These are phyloP conservation scores for Setomelanomma holmii DNA, from an alignment of 2,329 filamentous ascomycete genomes.

Conservation along the genomic window DNA sequence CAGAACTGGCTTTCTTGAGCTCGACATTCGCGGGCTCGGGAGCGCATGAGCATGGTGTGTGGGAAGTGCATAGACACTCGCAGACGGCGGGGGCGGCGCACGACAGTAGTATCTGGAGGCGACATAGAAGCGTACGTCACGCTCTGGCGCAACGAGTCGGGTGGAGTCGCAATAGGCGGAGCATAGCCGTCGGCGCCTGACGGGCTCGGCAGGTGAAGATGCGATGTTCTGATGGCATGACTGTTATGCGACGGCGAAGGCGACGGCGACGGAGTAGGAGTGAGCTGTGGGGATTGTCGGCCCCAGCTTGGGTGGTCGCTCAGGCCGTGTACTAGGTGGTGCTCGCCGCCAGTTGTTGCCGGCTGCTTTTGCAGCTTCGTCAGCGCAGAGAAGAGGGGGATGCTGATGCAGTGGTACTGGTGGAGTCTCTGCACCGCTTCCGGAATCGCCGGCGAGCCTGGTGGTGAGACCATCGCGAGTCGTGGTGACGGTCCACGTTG, in stretches of 20 bases:
- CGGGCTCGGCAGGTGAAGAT: not conserved
- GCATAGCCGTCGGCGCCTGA: too few relatives aligned
- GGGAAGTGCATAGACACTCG: not conserved
- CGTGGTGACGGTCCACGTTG: not conserved
- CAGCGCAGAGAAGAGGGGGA: conserved; percentile 5
- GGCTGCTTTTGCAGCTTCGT: conserved; percentile 5
- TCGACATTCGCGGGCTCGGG: conserved; percentile 3
- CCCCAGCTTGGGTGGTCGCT: conserved; percentile 9
- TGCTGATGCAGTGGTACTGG: conserved; percentile 4
- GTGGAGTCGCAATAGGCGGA: too few relatives aligned
- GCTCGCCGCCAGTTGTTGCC: conserved; percentile 3
- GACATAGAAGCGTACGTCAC: not conserved
- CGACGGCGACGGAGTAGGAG: conserved; percentile 6
- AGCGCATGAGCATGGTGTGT: conserved; percentile 5
- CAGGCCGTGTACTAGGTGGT: conserved; percentile 2
- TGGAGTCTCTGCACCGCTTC: conserved; percentile 6
- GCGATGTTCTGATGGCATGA: too few relatives aligned
- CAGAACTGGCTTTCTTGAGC: conserved; percentile 6
- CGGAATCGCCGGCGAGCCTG: conserved; percentile 1
- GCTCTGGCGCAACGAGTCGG: not conserved
- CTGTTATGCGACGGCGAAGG: too few relatives aligned
- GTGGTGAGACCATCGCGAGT: conserved; percentile 3
- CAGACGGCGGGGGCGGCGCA: not conserved
- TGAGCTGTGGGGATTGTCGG: conserved; percentile 9
- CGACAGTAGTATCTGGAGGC: not conserved